phyloP scores from a whole-genome alignment of 148 eudicot species.

The Vaccinium macrocarpon region DNA sequence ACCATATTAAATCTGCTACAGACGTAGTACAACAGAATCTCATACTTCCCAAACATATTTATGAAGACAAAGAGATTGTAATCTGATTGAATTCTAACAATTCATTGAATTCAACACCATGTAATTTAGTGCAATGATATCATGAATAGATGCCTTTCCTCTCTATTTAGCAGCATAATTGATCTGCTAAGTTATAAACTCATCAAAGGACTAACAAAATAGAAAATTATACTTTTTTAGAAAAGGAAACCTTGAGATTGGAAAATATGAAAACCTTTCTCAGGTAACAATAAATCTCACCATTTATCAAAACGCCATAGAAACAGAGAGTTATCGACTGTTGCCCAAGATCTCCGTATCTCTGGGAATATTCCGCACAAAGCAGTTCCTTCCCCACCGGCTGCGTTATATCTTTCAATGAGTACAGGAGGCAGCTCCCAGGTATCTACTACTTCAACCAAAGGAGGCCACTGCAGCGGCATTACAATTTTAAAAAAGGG shows the following conservation, averaged over 20 bases:
- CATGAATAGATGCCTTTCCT: not conserved
- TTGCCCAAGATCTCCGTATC: slow-evolving; percentile 99
- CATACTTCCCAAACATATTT: not conserved
- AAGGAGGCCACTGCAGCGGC: slow-evolving; percentile 84
- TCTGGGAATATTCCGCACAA: slow-evolving; percentile 97
- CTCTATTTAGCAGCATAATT: not conserved
- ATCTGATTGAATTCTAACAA: not conserved
- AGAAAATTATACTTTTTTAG: not conserved
- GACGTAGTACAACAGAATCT: slow-evolving; percentile 3
- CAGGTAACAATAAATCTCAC: slow-evolving; percentile 33
- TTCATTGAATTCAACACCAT: not conserved
- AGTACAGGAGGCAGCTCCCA: slow-evolving; percentile 95
- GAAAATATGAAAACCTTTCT: not conserved
- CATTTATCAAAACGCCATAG: slow-evolving; percentile 98
- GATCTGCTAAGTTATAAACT: not conserved
- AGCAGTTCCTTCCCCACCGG: slow-evolving; percentile 98
- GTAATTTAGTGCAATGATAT: not conserved
- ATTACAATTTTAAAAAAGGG: not conserved
- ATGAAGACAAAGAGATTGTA: not conserved
- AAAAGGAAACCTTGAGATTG: not conserved
- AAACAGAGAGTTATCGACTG: slow-evolving; percentile 92
- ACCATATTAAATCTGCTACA: not conserved
- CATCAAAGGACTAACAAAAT: not conserved
- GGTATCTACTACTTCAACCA: slow-evolving; percentile 90
- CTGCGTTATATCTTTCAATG: slow-evolving; percentile 88